Percentiles rank a stretch among this genome's conserved stretches.
Conservation (phyloP, 1,284 basidiomycete species). For the Clitocybe nebularis region DNA sequence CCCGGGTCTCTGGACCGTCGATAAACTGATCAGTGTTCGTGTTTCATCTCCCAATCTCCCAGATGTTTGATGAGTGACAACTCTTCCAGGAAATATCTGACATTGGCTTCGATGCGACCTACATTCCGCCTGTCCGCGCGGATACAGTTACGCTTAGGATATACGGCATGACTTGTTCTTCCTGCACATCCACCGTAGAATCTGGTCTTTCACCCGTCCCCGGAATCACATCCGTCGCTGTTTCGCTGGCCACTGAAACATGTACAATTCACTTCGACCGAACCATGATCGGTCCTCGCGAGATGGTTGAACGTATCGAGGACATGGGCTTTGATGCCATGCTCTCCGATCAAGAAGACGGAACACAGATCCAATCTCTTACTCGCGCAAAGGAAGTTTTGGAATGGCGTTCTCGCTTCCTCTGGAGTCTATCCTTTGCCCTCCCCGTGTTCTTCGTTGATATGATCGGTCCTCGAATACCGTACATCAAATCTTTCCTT, state of each 20-base stretch:
- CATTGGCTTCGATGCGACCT: conserved; percentile 86
- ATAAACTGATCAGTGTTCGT: conserved; percentile 74
- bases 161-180: conserved; percentile 89
- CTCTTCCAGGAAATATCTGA: conserved; percentile 78
- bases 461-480: conserved; percentile 84
- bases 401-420: conserved; percentile 85
- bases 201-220: conserved; percentile 65
- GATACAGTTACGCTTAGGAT: conserved; percentile 74
- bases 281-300: conserved; percentile 69
- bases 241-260: conserved; percentile 73
- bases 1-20: conserved; percentile 73
- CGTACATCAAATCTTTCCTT: conserved; percentile 50
- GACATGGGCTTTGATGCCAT: conserved; percentile 91
- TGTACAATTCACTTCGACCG: conserved; percentile 79
- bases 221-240: conserved; percentile 70
- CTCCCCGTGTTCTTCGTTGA: conserved; percentile 90
- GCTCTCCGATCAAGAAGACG: conserved; percentile 77
- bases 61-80: conserved; percentile 5
- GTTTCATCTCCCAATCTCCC: background rate
- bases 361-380: conserved; percentile 87
- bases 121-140: conserved; percentile 58
- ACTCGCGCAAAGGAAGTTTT: conserved; percentile 89
- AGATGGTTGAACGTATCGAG: conserved; percentile 84
- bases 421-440: conserved; percentile 76
- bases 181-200: conserved; percentile 81